Conservation (phyloP, 2,329 filamentous ascomycete species). For the Penicillium verrucosum region DNA sequence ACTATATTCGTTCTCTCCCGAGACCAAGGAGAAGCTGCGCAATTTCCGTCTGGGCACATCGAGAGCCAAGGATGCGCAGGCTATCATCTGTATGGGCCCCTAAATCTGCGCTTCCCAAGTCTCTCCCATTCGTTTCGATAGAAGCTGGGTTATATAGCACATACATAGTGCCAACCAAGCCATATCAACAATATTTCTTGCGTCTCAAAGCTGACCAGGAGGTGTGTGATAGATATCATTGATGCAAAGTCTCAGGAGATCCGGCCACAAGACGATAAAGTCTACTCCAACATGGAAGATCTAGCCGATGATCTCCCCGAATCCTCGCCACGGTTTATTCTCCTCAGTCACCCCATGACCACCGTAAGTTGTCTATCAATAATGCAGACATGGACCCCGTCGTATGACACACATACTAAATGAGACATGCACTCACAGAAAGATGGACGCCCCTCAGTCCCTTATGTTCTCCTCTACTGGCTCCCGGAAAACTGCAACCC, state of each 20-base stretch:
- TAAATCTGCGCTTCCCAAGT: constrained; percentile 1
- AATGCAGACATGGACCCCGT: not conserved
- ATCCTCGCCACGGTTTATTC: constrained; percentile 81
- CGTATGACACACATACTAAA: not conserved
- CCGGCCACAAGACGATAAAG: constrained; percentile 72
- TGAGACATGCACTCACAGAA: constrained; percentile 50
- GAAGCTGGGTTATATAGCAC: not conserved
- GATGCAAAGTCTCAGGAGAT: constrained; percentile 89
- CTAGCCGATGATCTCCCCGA: constrained; percentile 88
- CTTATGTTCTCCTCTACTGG: constrained; percentile 94
- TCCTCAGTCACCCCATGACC: constrained; percentile 87
- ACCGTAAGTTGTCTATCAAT: constrained; percentile 55
- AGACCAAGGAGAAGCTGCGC: constrained; percentile 83
- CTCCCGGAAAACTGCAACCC: constrained; percentile 87
- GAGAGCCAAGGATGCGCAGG: constrained; percentile 79
- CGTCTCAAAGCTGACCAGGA: not conserved
- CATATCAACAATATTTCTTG: not conserved
- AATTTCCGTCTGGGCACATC: constrained; percentile 94
- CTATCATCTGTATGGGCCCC: constrained; percentile 78
- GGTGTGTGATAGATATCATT: constrained; percentile 66
- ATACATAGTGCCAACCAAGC: not conserved
- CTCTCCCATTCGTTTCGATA: not conserved
- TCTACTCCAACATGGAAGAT: constrained; percentile 77
- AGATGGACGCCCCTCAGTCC: constrained; percentile 79
- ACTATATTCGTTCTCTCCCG: constrained; percentile 87